Base-by-base conservation (phyloP, 352 stramenopile species). In the Phytophthora cactorum region DNA sequence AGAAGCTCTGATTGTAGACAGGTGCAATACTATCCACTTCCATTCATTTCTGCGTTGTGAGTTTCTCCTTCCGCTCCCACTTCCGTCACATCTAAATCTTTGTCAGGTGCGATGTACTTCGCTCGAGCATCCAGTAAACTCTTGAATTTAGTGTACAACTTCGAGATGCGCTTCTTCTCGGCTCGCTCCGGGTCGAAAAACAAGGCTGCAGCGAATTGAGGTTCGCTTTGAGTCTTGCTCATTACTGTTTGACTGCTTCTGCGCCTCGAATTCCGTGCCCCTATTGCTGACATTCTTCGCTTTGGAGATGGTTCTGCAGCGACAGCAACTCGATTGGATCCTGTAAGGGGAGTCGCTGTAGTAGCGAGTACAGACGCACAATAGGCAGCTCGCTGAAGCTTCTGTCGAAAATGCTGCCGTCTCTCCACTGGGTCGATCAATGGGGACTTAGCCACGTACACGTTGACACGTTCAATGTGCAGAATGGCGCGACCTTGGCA, bases 131-230 rank as follows among this genome's bases (percentile, higher is more conserved):
- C 84, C 4, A 92, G 58, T 25, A 92, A 63, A 27, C 55, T 73
- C 36, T 84, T 87, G 53, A 92, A 92, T 22, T 81, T 79, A 14
- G 70, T 46, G 61, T 90, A 90, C 4, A 92, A 46, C n/a, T 74
- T 81, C n/a, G 84, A 90, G 12, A 90, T 63, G 0, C 79, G 75
- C 31, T 73, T 75, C 69, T 81, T 88, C 32, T 92, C 81, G 0
- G 81, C 74, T 46, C 78, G 68, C 47, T 89, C 72, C 0, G 81
- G 71, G 28, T 90, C 72, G 8, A 87, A 70, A 64, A 76, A 75
- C 31, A 70, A 49, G 3, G 69, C 67, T 8, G 59, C 56, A 14
- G 77, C 34, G 2, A 69, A 46, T 5, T 60, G 41, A 8, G 44
- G 36, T 17, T 53, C 59, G 12, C 25, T 45, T 17, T 45, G 17